These are phyloP conservation scores for Camellia japonica DNA, from an alignment of 148 eudicot species.

Conservation along the genomic window DNA sequence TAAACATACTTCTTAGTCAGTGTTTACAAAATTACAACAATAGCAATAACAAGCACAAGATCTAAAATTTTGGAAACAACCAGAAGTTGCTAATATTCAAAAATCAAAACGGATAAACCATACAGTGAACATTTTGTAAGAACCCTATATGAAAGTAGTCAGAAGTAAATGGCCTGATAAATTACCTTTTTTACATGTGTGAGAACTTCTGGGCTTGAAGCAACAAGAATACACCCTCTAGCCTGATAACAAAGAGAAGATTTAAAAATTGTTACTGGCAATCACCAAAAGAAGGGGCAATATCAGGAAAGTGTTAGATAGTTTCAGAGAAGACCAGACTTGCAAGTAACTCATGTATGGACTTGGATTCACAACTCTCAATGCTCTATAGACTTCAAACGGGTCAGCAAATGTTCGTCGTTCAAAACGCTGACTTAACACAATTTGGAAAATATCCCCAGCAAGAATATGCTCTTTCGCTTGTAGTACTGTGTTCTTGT, in stretches of 20 bases:
- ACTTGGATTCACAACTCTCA: slow-evolving; percentile 64
- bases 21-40: not conserved
- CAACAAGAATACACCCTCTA: slow-evolving; percentile 52
- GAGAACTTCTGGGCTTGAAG: slow-evolving; percentile 59
- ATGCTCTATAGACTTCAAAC: slow-evolving; percentile 55
- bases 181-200: slow-evolving; percentile 45
- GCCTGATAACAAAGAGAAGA: slow-evolving; percentile 31
- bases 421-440: slow-evolving; percentile 59
- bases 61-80: slow-evolving; percentile 1
- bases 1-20: not conserved
- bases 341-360: slow-evolving; percentile 58
- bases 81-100: not conserved
- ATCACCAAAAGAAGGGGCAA: not conserved
- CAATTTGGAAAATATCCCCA: slow-evolving; percentile 59
- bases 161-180: not conserved
- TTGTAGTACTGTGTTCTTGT: slow-evolving; percentile 35
- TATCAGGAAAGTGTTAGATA: not conserved
- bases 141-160: not conserved
- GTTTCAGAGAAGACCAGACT: slow-evolving; percentile 19
- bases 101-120: not conserved
- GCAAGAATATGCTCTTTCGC: slow-evolving; percentile 60
- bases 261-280: not conserved
- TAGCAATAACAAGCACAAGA: not conserved
- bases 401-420: slow-evolving; percentile 64
- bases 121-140: not conserved